These are phyloP conservation scores for Lotus japonicus DNA, from an alignment of 306 rosid species.

Conservation along the genomic window DNA sequence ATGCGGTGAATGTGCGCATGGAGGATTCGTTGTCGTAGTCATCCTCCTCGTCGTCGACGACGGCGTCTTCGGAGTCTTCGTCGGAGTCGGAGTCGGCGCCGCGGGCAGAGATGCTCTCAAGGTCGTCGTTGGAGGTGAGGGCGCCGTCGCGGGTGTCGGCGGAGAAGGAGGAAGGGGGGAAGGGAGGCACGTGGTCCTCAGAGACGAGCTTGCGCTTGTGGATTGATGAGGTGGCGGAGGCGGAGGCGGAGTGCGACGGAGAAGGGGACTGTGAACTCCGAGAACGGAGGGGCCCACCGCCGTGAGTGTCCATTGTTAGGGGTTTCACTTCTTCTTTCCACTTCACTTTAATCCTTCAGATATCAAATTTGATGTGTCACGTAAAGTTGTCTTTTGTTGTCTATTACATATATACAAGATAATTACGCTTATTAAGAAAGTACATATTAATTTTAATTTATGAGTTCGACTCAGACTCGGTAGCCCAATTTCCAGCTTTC, in stretches of 20 bases:
- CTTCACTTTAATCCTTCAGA: neutral
- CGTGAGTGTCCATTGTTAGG: conserved; percentile 75
- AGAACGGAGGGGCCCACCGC: conserved; percentile 73
- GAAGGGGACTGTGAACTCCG: conserved; percentile 91
- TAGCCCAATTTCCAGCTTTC: no score
- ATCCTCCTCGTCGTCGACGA: conserved; percentile 64
- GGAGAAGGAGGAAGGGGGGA: conserved; percentile 86
- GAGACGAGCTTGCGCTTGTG: conserved; percentile 80
- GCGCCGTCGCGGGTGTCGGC: conserved; percentile 95
- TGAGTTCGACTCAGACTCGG: no score
- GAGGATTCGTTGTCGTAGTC: conserved; percentile 74
- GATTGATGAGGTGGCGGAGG: conserved; percentile 88
- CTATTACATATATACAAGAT: no score
- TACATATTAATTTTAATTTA: no score
- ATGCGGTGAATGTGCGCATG: conserved; percentile 80
- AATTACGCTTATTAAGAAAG: no score
- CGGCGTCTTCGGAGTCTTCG: conserved; percentile 73
- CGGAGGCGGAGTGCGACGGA: conserved; percentile 90
- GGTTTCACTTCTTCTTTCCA: conserved; percentile 2
- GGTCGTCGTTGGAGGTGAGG: conserved; percentile 83
- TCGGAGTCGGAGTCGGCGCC: conserved; percentile 84
- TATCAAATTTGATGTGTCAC: neutral
- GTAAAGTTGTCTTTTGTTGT: neutral
- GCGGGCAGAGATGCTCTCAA: conserved; percentile 91
- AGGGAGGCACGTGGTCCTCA: conserved; percentile 86